phyloP scores from a whole-genome alignment of 805 yeast species.

The Kuraishia borneana region DNA sequence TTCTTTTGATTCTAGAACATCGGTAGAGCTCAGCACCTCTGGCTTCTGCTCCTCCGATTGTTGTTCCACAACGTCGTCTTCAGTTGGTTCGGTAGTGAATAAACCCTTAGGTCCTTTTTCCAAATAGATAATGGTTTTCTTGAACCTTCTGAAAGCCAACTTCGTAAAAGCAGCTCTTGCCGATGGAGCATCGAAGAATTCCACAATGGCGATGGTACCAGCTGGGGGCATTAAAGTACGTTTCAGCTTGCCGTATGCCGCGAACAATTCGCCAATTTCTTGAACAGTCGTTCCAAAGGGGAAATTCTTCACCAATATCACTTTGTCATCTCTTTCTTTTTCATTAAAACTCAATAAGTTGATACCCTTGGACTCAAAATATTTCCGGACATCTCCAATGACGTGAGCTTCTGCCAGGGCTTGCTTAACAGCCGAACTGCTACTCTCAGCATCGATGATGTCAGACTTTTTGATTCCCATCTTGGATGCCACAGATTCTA shows the following conservation, averaged over 20 bases:
- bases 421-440: slow-evolving; percentile 87
- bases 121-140: slow-evolving; percentile 75
- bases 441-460: slow-evolving; percentile 76
- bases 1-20: slow-evolving; percentile 24
- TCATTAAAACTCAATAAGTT: slow-evolving; percentile 65
- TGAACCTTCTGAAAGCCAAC: slow-evolving; percentile 78
- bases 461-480: slow-evolving; percentile 78
- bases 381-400: slow-evolving; percentile 80
- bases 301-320: slow-evolving; percentile 80
- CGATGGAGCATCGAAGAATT: slow-evolving; percentile 68
- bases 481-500: slow-evolving; percentile 78
- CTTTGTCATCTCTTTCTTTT: slow-evolving; percentile 65
- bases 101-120: slow-evolving; percentile 90
- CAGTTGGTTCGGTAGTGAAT: slow-evolving; percentile 48
- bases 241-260: slow-evolving; percentile 68
- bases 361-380: slow-evolving; percentile 77
- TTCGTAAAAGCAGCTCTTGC: slow-evolving; percentile 88
- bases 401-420: slow-evolving; percentile 97
- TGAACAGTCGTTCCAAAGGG: slow-evolving; percentile 77
- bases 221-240: slow-evolving; percentile 90
- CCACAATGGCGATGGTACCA: slow-evolving; percentile 91
- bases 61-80: slow-evolving; percentile 20
- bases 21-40: slow-evolving; percentile 27
- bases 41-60: slow-evolving; percentile 27
- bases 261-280: slow-evolving; percentile 75